Evolutionary conservation across 768 basidiomycete genomes (phyloP).

Genomic region (Exidia glandulosa): DNA sequence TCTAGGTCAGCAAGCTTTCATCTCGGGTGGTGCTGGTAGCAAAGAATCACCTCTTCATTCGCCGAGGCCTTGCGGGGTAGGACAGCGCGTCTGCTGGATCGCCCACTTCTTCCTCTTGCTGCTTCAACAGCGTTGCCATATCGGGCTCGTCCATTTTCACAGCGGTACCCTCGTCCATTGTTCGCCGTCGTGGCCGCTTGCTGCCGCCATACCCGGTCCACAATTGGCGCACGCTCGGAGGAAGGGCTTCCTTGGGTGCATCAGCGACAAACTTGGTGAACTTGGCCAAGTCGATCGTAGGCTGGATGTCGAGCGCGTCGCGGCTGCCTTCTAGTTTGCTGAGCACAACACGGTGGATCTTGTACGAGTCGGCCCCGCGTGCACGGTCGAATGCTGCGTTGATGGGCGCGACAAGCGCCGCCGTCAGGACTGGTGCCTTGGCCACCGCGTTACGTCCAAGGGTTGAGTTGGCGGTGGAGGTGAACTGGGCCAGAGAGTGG

Average conservation of each 20-base stretch:
- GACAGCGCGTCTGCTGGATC: background rate
- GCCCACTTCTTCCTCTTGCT: background rate
- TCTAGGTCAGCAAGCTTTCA: background rate
- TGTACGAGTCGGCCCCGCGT: constrained; percentile 41
- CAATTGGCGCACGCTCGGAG: background rate
- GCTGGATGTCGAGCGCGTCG: constrained; percentile 33
- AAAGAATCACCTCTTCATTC: background rate
- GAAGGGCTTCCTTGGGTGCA: background rate
- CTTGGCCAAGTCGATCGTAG: constrained; percentile 39
- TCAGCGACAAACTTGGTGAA: constrained; percentile 37
- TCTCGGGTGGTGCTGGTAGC: background rate
- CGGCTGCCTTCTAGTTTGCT: constrained; percentile 42
- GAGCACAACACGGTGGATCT: constrained; percentile 51
- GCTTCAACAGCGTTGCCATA: background rate
- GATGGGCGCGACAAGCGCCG: constrained; percentile 36
- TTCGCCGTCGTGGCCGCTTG: background rate
- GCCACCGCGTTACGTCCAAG: constrained; percentile 6
- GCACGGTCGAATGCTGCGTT: constrained; percentile 35
- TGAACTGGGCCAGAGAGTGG: constrained; percentile 30
- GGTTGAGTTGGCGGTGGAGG: background rate
- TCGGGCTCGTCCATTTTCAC: background rate
- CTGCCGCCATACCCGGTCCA: background rate
- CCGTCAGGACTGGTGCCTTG: constrained; percentile 26
- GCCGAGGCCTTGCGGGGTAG: background rate
- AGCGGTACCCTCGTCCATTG: background rate